A percentile compares a stretch with the other conserved stretches of the same genome.
These are phyloP conservation scores for Floccularia luteovirens DNA, from an alignment of 768 basidiomycete genomes.

Conservation along the genomic window DNA sequence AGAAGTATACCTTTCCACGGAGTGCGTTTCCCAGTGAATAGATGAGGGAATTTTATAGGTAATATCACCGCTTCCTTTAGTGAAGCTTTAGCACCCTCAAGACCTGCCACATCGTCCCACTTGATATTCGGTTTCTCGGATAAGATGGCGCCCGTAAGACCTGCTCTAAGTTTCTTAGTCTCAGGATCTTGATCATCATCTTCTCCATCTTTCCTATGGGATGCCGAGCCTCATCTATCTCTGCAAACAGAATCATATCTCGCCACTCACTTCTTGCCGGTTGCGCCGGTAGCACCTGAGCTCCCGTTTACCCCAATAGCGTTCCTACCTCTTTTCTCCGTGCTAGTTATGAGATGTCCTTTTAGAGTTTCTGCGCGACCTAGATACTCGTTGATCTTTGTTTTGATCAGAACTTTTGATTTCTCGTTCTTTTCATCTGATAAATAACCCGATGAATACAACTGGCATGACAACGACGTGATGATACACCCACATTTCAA, in stretches of 20 bases:
- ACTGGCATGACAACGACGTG: background rate
- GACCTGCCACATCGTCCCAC: constrained; percentile 98
- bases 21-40: constrained; percentile 97
- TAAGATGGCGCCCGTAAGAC: constrained; percentile 81
- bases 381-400: constrained; percentile 89
- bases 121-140: constrained; percentile 92
- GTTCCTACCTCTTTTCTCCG: constrained; percentile 53
- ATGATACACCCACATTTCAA: constrained; percentile 62
- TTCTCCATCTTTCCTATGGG: constrained; percentile 30
- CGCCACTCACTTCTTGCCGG: constrained; percentile 37
- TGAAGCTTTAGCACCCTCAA: constrained; percentile 91
- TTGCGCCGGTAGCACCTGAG: constrained; percentile 26
- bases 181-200: constrained; percentile 87
- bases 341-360: constrained; percentile 58
- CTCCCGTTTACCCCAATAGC: constrained; percentile 43
- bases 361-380: constrained; percentile 88
- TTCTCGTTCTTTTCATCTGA: constrained; percentile 97
- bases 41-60: constrained; percentile 98
- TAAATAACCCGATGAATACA: background rate
- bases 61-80: constrained; percentile 98
- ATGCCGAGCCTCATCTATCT: constrained; percentile 1
- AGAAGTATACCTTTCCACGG: constrained; percentile 95
- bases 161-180: constrained; percentile 92
- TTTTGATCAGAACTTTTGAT: constrained; percentile 76
- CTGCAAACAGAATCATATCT: background rate